phyloP scores from a whole-genome alignment of 345 rosid genomes.

The Fremontodendron californicum region DNA sequence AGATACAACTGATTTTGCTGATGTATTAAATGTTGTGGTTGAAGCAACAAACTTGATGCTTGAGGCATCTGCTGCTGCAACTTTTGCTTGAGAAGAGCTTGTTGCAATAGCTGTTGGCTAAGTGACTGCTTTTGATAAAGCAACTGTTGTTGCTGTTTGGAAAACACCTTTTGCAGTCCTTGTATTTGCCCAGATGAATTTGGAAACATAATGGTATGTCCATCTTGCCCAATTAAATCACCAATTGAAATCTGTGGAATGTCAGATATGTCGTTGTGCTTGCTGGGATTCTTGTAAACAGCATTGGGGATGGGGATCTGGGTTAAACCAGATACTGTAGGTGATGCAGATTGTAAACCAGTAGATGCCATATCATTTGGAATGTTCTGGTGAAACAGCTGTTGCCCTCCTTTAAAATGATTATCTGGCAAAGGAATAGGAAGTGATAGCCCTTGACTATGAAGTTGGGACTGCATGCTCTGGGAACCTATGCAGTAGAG shows the following conservation, averaged over 20 bases:
- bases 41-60: constrained; percentile 59
- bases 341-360: constrained; percentile 54
- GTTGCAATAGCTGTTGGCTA: too few species aligned
- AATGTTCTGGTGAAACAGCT: constrained; percentile 54
- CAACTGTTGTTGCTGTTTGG: constrained; percentile 55
- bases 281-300: constrained; percentile 52
- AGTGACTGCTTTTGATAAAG: too few species aligned
- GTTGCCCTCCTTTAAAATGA: constrained; percentile 65
- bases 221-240: constrained; percentile 53
- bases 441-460: too few species aligned
- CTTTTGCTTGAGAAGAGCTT: constrained; percentile 60
- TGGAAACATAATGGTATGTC: constrained; percentile 46
- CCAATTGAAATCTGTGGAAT: constrained; percentile 35
- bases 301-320: constrained; percentile 41
- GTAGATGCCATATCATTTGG: constrained; percentile 53
- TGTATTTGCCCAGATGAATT: constrained; percentile 60
- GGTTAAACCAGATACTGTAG: constrained; percentile 49
- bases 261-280: constrained; percentile 61
- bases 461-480: constrained; percentile 46
- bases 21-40: constrained; percentile 64
- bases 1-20: constrained; percentile 81
- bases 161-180: constrained; percentile 53
- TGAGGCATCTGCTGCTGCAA: constrained; percentile 68
- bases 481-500: constrained; percentile 31
- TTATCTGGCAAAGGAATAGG: constrained; percentile 45